These are phyloP conservation scores for Chrysoporthe cubensis DNA, from an alignment of 2,329 filamentous ascomycete genomes.

Conservation along the genomic window DNA sequence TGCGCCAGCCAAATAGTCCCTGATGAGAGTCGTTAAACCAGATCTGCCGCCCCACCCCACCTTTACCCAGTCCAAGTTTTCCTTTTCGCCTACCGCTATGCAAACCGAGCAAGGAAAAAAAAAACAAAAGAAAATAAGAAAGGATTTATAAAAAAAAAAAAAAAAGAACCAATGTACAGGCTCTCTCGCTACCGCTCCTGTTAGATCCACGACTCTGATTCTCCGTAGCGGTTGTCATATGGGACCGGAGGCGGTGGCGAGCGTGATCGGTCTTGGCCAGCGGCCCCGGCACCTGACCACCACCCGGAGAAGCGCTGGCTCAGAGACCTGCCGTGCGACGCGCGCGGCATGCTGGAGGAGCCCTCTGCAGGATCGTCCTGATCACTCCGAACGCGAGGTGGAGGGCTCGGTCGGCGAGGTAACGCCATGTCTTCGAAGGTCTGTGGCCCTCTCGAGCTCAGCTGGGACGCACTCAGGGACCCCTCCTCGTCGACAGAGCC, in stretches of 20 bases:
- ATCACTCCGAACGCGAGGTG: neutral
- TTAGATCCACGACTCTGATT: slow-evolving; percentile 5
- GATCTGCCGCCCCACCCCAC: neutral
- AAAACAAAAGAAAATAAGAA: neutral
- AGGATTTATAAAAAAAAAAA: neutral
- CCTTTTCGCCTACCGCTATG: neutral
- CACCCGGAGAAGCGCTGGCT: slow-evolving; percentile 23
- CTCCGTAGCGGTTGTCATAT: slow-evolving; percentile 19
- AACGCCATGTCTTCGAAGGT: slow-evolving; percentile 26
- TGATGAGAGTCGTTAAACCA: neutral
- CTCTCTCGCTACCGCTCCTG: neutral
- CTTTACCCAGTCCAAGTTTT: neutral
- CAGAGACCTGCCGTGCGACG: slow-evolving; percentile 9
- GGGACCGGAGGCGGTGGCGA: slow-evolving; percentile 26
- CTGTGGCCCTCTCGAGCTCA: slow-evolving; percentile 9
- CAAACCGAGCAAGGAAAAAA: neutral
- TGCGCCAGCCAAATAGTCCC: neutral
- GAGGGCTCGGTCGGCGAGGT: slow-evolving; percentile 5
- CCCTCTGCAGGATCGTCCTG: slow-evolving; percentile 19
- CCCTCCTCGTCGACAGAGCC: slow-evolving; percentile 21
- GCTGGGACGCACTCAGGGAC: neutral
- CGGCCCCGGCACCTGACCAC: slow-evolving; percentile 14
- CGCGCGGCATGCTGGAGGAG: slow-evolving; percentile 2
- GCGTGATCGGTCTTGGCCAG: slow-evolving; percentile 6
- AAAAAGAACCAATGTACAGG: neutral